phyloP scores from a whole-genome alignment of 163 green algal genomes.

The Volvox carteri region DNA sequence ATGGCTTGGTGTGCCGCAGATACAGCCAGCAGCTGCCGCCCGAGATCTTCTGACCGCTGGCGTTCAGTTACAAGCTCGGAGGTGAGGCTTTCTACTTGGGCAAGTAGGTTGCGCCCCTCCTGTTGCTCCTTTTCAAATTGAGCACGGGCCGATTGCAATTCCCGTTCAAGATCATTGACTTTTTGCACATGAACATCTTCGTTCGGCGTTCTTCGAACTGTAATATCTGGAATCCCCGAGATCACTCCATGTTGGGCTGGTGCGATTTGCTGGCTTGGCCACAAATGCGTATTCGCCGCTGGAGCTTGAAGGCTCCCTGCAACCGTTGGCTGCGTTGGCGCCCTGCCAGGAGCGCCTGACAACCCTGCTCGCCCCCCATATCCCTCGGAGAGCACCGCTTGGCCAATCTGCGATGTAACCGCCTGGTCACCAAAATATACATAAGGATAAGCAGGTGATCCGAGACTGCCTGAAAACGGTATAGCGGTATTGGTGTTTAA shows the following conservation, averaged over 20 bases:
- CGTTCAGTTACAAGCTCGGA: constrained; percentile 12
- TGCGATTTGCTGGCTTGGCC: background rate
- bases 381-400: background rate
- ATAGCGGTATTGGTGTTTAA: background rate
- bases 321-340: background rate
- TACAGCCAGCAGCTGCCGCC: background rate
- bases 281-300: background rate
- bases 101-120: background rate
- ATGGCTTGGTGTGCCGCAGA: constrained; percentile 14
- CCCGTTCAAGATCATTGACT: constrained; percentile 9
- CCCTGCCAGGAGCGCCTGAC: background rate
- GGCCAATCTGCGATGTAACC: background rate
- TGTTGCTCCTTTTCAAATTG: constrained; percentile 1
- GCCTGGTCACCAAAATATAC: constrained; percentile 17
- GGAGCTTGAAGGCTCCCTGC: background rate
- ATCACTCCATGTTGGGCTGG: background rate
- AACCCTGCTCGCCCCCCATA: background rate
- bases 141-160: background rate
- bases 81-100: background rate
- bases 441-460: constrained; percentile 1
- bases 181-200: background rate
- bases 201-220: background rate
- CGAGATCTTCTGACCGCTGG: background rate
- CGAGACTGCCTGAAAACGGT: background rate
- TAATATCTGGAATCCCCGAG: background rate